Conservation (phyloP, 2,329 filamentous ascomycete genomes). For the Nigrospora oryzae region DNA sequence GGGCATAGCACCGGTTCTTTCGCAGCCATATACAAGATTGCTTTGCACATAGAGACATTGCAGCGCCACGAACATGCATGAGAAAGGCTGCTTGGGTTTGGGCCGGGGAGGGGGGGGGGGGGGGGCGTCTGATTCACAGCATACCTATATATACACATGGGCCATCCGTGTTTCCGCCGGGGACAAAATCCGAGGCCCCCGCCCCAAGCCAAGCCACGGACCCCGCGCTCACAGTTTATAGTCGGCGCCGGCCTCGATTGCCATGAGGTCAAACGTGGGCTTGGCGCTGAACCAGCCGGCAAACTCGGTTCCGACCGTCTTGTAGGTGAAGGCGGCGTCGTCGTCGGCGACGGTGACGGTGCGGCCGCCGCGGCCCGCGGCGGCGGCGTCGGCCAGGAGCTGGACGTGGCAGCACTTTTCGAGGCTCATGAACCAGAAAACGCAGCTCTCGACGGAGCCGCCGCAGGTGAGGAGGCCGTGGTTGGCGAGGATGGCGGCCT, state of each 20-base stretch:
- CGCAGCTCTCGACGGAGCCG: slow-evolving; percentile 37
- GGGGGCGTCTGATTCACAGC: too few species aligned
- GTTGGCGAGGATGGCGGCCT: slow-evolving; percentile 45
- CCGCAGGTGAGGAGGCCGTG: slow-evolving; percentile 46
- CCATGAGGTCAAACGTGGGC: slow-evolving; percentile 58
- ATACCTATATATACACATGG: too few species aligned
- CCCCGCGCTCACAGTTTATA: slow-evolving; percentile 12
- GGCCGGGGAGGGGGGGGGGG: too few species aligned
- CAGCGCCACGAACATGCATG: too few species aligned
- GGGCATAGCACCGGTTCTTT: too few species aligned
- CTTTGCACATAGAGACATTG: too few species aligned
- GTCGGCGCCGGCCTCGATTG: slow-evolving; percentile 11
- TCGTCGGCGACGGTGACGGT: slow-evolving; percentile 61
- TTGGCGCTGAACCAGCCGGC: slow-evolving; percentile 66
- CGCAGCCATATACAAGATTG: too few species aligned
- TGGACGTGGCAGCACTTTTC: slow-evolving; percentile 40
- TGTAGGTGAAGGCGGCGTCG: slow-evolving; percentile 60
- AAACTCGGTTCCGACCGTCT: slow-evolving; percentile 50
- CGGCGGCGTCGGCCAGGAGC: slow-evolving; percentile 49
- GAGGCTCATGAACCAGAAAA: slow-evolving; percentile 46
- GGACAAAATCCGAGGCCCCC: too few species aligned
- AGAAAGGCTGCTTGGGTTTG: too few species aligned
- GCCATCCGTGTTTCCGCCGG: too few species aligned
- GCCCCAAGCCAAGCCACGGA: not conserved
- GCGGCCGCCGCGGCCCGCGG: slow-evolving; percentile 50